Evolutionary conservation across 768 basidiomycete genomes (phyloP).

Genomic region (Termitomyces sp.): DNA sequence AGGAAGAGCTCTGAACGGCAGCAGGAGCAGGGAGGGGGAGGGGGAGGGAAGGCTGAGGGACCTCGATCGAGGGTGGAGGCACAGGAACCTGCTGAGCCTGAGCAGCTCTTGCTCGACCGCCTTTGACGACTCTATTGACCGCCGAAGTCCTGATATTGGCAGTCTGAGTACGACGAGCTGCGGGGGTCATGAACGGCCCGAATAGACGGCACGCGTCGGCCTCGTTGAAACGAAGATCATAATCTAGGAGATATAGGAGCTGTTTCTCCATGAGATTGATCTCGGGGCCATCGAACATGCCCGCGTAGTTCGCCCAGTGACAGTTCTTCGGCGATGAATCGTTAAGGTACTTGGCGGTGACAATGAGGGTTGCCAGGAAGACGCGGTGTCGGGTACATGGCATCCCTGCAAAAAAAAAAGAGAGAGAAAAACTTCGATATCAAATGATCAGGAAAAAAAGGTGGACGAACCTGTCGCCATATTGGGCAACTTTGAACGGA

Average conservation of each 20-base stretch:
- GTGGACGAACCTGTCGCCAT: constrained; percentile 72
- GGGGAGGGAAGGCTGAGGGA: constrained; percentile 28
- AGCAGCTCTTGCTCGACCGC: constrained; percentile 44
- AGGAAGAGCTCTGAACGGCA: constrained; percentile 28
- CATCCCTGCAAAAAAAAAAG: constrained; percentile 51
- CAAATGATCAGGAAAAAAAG: constrained; percentile 1
- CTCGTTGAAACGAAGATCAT: constrained; percentile 88
- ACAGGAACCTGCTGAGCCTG: constrained; percentile 36
- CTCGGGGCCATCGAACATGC: constrained; percentile 68
- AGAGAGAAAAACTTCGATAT: neutral
- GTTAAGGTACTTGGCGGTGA: constrained; percentile 95
- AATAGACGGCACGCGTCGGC: constrained; percentile 68
- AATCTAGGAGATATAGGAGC: constrained; percentile 87
- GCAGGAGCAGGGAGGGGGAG: constrained; percentile 23
- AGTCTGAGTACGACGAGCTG: constrained; percentile 9
- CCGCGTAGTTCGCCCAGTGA: constrained; percentile 83
- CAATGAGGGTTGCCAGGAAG: constrained; percentile 93
- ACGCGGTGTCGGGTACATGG: constrained; percentile 92
- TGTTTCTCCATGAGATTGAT: constrained; percentile 98
- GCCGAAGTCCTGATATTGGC: constrained; percentile 44
- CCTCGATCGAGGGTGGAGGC: constrained; percentile 34
- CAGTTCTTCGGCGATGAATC: constrained; percentile 94
- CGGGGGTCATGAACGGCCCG: constrained; percentile 53
- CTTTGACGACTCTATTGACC: constrained; percentile 46
- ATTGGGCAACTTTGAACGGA: constrained; percentile 72